Conservation (phyloP, 306 rosid species). For the Luffa acutangula region DNA sequence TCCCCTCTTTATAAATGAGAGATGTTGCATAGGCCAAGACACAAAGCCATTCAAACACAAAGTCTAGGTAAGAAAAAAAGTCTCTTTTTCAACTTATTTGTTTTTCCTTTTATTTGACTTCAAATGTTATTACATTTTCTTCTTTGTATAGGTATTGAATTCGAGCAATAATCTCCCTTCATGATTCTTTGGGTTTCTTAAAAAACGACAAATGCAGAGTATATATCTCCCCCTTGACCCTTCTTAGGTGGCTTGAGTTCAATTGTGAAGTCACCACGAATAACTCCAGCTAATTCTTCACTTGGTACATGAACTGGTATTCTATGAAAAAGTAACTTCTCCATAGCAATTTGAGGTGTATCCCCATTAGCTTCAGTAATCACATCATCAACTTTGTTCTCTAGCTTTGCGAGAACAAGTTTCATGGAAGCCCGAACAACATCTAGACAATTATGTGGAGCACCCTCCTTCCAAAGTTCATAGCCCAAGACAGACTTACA, state of each 20-base stretch:
- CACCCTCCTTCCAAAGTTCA: constrained; percentile 49
- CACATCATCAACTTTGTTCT: constrained; percentile 34
- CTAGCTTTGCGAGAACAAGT: constrained; percentile 71
- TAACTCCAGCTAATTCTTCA: constrained; percentile 33
- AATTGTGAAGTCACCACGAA: constrained; percentile 47
- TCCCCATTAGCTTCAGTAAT: constrained; percentile 29
- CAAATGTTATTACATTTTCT: no score
- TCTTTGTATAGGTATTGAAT: no score
- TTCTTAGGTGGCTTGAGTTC: constrained; percentile 43
- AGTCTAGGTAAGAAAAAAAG: no score
- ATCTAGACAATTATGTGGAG: constrained; percentile 75
- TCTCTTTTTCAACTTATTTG: no score
- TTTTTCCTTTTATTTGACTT: no score
- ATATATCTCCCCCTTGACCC: constrained; percentile 29
- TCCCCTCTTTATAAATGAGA: no score
- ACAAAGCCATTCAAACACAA: no score
- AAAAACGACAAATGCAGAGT: constrained; percentile 52
- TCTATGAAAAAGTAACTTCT: constrained; percentile 57
- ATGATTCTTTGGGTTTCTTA: constrained; percentile 38
- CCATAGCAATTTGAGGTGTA: constrained; percentile 30
- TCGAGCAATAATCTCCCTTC: no score
- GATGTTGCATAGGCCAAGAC: no score
- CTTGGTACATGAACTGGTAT: constrained; percentile 38
- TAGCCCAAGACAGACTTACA: constrained; percentile 68
- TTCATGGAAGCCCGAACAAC: constrained; percentile 91